Evolutionary conservation across 2,329 filamentous ascomycete genomes (phyloP).

Genomic region (Fusarium sp.): DNA sequence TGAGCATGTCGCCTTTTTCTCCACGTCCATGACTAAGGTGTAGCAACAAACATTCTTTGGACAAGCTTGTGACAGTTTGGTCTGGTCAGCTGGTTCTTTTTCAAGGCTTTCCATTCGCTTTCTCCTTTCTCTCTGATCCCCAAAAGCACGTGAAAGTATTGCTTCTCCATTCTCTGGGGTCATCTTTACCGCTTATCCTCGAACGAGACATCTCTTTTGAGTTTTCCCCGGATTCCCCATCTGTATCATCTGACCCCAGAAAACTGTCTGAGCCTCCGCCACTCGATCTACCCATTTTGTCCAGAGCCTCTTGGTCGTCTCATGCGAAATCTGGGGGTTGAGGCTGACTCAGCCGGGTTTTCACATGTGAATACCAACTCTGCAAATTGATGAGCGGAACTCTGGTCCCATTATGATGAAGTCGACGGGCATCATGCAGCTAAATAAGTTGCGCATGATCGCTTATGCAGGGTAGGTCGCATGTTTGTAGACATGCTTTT

Average conservation of each 20-base stretch:
- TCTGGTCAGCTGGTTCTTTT: conserved; percentile 38
- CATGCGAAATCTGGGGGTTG: conserved; percentile 1
- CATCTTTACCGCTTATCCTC: conserved; percentile 3
- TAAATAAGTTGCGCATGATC: not conserved
- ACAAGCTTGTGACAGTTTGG: conserved; percentile 34
- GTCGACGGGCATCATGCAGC: not conserved
- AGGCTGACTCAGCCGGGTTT: conserved; percentile 23
- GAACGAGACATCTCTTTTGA: conserved; percentile 22
- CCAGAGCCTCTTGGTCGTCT: conserved; percentile 14
- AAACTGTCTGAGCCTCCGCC: conserved; percentile 36
- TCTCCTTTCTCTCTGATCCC: not conserved
- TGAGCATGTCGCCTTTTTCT: conserved; percentile 31
- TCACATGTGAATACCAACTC: conserved; percentile 27
- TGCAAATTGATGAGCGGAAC: not conserved
- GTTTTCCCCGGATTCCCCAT: conserved; percentile 42
- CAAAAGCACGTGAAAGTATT: conserved; percentile 42
- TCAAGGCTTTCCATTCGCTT: conserved; percentile 16
- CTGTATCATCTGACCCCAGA: conserved; percentile 41
- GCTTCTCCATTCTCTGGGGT: conserved; percentile 13
- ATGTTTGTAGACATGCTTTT: not conserved
- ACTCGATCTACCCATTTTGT: conserved; percentile 19
- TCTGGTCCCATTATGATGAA: not conserved
- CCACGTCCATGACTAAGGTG: conserved; percentile 35
- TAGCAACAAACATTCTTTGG: conserved; percentile 18
- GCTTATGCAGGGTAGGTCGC: not conserved